These are phyloP conservation scores for Eucalyptus viminalis DNA, from an alignment of 345 rosid genomes.

Conservation along the genomic window DNA sequence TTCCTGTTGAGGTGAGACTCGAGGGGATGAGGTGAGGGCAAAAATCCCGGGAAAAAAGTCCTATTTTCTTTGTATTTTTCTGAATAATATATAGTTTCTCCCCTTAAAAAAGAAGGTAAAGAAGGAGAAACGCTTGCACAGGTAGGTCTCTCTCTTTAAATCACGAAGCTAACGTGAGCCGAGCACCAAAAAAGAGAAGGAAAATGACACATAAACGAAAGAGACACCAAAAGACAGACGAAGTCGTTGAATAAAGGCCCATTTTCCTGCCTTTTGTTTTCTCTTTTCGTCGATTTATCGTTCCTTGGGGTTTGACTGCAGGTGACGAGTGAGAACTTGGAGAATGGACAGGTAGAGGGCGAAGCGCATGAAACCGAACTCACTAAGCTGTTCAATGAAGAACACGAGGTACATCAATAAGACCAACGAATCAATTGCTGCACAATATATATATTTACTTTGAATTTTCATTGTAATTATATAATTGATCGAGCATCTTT, in stretches of 20 bases:
- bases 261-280: not conserved
- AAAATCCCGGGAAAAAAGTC: not conserved
- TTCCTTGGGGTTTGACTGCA: not conserved
- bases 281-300: not conserved
- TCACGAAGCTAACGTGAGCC: conserved; percentile 65
- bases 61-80: not conserved
- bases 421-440: not conserved
- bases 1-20: not conserved
- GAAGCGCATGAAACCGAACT: conserved; percentile 74
- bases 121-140: not conserved
- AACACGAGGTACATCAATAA: conserved; percentile 52
- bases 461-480: not conserved
- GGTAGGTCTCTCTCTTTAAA: not conserved
- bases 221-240: not conserved
- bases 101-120: not conserved
- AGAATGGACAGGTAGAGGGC: conserved; percentile 30
- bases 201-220: not conserved
- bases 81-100: not conserved
- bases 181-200: not conserved
- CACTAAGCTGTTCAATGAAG: conserved; percentile 67
- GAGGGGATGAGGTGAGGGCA: not conserved
- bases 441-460: not conserved
- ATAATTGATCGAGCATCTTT: not conserved
- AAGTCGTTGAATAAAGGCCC: not conserved
- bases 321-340: conserved; percentile 51